These are phyloP conservation scores for Pseudogymnoascus sp. DNA, from an alignment of 2,329 filamentous ascomycete species.

Conservation along the genomic window DNA sequence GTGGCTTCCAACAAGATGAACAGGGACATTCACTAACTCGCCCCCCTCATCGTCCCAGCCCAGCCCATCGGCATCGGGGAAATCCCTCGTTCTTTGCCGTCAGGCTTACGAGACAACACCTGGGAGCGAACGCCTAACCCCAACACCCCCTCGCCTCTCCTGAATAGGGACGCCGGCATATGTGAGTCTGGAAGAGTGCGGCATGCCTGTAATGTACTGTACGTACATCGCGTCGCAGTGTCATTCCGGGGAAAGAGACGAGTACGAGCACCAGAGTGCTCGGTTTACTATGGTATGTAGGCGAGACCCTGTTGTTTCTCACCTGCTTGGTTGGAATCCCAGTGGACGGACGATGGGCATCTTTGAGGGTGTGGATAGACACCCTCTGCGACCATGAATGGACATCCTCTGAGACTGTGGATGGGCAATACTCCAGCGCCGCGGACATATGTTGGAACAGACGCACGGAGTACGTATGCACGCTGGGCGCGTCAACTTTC, in stretches of 20 bases:
- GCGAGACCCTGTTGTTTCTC: slow-evolving; percentile 2
- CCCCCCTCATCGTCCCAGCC: background rate
- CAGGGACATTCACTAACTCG: background rate
- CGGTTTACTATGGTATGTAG: background rate
- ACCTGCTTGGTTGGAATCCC: background rate
- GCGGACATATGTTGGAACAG: background rate
- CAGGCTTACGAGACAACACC: background rate
- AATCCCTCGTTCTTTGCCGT: background rate
- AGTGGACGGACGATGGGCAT: background rate
- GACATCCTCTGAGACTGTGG: background rate
- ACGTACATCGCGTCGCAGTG: background rate
- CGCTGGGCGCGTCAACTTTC: background rate
- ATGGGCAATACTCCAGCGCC: background rate
- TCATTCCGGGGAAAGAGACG: slow-evolving; percentile 2
- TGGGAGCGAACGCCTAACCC: background rate
- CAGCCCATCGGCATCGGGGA: slow-evolving; percentile 4
- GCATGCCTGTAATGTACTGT: background rate
- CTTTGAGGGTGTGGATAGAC: background rate
- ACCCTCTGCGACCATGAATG: background rate
- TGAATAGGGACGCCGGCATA: slow-evolving; percentile 1
- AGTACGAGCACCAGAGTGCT: background rate
- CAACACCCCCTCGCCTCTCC: background rate
- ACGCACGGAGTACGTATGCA: background rate
- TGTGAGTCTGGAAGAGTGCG: background rate
- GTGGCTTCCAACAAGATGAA: slow-evolving; percentile 5